Conservation (phyloP, 2,329 filamentous ascomycete species). For the Apiospora sp. region DNA sequence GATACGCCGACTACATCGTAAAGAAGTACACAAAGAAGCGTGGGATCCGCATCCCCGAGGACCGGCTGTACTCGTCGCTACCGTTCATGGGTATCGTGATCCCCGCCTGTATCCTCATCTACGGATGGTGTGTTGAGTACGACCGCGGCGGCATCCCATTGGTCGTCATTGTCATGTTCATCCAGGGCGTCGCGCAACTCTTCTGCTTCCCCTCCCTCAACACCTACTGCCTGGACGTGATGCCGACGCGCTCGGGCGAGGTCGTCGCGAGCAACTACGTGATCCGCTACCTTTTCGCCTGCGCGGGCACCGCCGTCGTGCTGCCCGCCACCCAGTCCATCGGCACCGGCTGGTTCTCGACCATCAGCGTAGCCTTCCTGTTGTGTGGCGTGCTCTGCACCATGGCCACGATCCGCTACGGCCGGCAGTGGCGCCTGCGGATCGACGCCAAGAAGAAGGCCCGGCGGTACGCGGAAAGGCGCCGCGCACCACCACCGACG, state of each 20-base stretch:
- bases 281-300: constrained; percentile 78
- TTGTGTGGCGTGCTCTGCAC: constrained; percentile 47
- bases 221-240: constrained; percentile 84
- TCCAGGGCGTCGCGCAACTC: constrained; percentile 77
- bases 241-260: constrained; percentile 74
- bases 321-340: constrained; percentile 77
- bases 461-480: constrained; percentile 32
- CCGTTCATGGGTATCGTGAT: constrained; percentile 68
- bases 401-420: constrained; percentile 49
- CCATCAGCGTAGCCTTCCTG: constrained; percentile 54
- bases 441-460: constrained; percentile 42
- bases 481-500: not conserved
- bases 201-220: constrained; percentile 81
- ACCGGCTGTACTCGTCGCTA: constrained; percentile 69
- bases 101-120: constrained; percentile 72
- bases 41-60: constrained; percentile 72
- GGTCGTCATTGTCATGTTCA: constrained; percentile 76
- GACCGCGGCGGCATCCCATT: constrained; percentile 61
- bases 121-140: constrained; percentile 60
- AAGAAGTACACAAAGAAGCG: constrained; percentile 49
- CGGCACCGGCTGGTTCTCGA: constrained; percentile 84
- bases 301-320: constrained; percentile 73
- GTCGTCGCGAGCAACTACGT: constrained; percentile 85
- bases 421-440: constrained; percentile 48
- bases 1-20: constrained; percentile 50